Evolutionary conservation across 495 filamentous ascomycete species (phyloP).

Genomic region (Rostrohypoxylon terebratum): DNA sequence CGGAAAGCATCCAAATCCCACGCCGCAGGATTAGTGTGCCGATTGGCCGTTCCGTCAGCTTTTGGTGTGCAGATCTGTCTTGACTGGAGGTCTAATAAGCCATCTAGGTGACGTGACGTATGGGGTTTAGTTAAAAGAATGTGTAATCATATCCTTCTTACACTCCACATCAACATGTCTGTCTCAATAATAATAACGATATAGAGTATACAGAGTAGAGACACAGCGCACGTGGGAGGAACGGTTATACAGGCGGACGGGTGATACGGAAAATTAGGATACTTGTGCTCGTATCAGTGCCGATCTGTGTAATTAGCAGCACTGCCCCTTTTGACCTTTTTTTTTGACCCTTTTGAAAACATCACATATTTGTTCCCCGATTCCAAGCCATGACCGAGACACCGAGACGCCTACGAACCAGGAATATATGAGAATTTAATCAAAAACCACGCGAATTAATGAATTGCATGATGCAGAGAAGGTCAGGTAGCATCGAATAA

Average conservation of each 20-base stretch:
- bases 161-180: background rate
- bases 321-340: constrained; percentile 5
- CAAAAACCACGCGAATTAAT: constrained; percentile 6
- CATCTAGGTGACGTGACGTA: background rate
- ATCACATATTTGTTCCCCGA: constrained; percentile 4
- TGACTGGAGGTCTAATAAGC: background rate
- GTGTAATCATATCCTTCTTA: background rate
- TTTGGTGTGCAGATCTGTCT: background rate
- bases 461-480: background rate
- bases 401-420: constrained; percentile 23
- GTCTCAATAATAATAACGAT: too few relatives aligned
- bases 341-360: background rate
- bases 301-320: constrained; percentile 18
- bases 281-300: constrained; percentile 1
- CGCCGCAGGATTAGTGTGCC: background rate
- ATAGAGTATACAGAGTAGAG: background rate
- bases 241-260: background rate
- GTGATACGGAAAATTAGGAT: constrained; percentile 6
- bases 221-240: background rate
- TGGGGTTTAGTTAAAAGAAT: background rate
- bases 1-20: constrained; percentile 22
- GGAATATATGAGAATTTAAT: constrained; percentile 21
- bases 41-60: constrained; percentile 15
- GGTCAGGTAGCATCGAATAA: constrained; percentile 30
- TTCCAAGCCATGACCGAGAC: constrained; percentile 25